These are phyloP conservation scores for Sarocladium oryzae DNA, from an alignment of 2,329 filamentous ascomycete species.

Conservation along the genomic window DNA sequence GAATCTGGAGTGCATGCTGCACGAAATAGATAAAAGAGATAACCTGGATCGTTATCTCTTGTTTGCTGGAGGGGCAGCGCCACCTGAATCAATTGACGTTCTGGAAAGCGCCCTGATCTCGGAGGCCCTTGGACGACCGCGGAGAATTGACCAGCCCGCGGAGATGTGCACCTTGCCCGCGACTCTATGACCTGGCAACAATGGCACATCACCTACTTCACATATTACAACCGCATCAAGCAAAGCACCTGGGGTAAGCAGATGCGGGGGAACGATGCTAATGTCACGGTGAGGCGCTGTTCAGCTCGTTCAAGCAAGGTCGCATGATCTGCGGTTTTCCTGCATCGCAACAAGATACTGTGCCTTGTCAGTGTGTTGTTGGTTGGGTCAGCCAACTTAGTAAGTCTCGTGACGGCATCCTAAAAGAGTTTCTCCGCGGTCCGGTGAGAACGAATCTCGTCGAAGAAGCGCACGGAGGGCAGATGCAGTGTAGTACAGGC, in stretches of 20 bases:
- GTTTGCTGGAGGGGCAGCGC: not conserved
- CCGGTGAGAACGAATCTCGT: not conserved
- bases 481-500: too few species aligned
- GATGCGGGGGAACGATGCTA: not conserved
- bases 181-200: too few species aligned
- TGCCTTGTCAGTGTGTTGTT: not conserved
- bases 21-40: not conserved
- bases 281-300: not conserved
- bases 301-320: constrained; percentile 1
- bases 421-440: not conserved
- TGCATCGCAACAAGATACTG: not conserved
- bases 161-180: not conserved
- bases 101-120: too few species aligned
- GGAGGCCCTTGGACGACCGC: not conserved
- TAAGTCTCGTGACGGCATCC: not conserved
- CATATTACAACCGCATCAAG: too few species aligned
- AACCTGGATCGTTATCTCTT: not conserved
- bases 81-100: not conserved
- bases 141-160: constrained; percentile 1
- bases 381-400: not conserved
- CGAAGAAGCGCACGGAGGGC: not conserved
- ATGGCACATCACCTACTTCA: too few species aligned
- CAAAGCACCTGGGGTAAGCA: too few species aligned
- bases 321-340: not conserved
- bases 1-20: constrained; percentile 5